phyloP scores from a whole-genome alignment of 2,329 filamentous ascomycete genomes.

The Fusarium transvaalense region DNA sequence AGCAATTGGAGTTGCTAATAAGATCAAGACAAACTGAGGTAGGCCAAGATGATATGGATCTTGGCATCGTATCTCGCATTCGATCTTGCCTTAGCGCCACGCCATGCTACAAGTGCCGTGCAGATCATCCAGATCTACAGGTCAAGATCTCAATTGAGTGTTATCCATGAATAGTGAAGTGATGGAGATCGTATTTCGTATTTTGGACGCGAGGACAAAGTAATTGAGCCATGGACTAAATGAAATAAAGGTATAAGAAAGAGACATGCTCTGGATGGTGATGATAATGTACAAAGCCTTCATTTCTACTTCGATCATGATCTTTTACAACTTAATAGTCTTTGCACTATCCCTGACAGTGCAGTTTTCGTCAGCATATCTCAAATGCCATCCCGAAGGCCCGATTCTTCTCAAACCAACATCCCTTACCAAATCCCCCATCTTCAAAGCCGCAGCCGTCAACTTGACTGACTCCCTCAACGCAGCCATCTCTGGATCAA shows the following conservation, averaged over 20 bases:
- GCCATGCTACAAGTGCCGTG: conserved; percentile 19
- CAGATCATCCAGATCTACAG: conserved; percentile 28
- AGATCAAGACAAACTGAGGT: not conserved
- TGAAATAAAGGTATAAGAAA: conserved; percentile 14
- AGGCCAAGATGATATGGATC: conserved; percentile 22
- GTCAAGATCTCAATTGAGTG: not conserved
- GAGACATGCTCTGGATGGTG: not conserved
- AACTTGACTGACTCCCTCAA: conserved; percentile 50
- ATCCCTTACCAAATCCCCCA: conserved; percentile 37
- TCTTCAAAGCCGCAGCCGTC: conserved; percentile 47
- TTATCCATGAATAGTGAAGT: not conserved
- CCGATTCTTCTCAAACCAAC: conserved; percentile 52
- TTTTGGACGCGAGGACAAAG: conserved; percentile 6
- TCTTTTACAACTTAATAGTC: not conserved
- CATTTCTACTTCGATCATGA: conserved; percentile 8
- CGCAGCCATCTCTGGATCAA: conserved; percentile 49
- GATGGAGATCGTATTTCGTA: conserved; percentile 13
- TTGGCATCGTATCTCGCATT: conserved; percentile 37
- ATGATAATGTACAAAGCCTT: not conserved
- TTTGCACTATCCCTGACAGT: not conserved
- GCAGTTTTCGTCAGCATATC: conserved; percentile 11
- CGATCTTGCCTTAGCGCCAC: conserved; percentile 14
- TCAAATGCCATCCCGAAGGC: conserved; percentile 50
- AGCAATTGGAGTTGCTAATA: not conserved
- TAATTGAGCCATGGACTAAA: rapidly evolving